Percentiles rank a stretch among this genome's conserved stretches.
Conservation (phyloP, 2,329 filamentous ascomycete genomes). For the Thielaviopsis musarum region DNA sequence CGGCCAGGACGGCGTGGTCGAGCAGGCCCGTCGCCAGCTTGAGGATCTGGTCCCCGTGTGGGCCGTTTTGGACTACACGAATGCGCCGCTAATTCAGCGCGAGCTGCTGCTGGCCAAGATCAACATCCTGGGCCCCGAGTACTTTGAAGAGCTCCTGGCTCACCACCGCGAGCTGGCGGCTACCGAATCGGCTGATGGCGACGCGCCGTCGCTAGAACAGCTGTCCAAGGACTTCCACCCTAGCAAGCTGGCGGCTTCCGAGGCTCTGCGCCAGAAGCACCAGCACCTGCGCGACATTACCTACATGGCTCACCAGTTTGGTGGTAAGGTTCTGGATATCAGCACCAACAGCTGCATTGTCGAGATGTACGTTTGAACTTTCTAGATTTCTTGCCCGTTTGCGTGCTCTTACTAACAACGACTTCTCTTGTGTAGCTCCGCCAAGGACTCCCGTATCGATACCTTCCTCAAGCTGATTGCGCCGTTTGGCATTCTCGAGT, state of each 20-base stretch:
- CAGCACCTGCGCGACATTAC: conserved; percentile 95
- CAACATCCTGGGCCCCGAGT: conserved; percentile 91
- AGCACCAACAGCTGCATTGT: conserved; percentile 98
- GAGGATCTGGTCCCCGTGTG: conserved; percentile 96
- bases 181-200: conserved; percentile 22
- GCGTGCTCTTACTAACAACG: background rate
- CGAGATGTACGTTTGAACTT: conserved; percentile 54
- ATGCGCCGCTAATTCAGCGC: conserved; percentile 81
- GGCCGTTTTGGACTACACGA: conserved; percentile 94
- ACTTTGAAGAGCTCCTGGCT: conserved; percentile 89
- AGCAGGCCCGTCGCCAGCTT: conserved; percentile 87
- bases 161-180: conserved; percentile 81
- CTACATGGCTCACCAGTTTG: conserved; percentile 92
- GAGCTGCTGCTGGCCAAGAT: conserved; percentile 92
- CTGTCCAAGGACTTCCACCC: conserved; percentile 66
- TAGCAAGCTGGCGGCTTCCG: conserved; percentile 64
- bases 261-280: conserved; percentile 91
- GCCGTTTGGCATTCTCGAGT: conserved; percentile 93
- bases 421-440: conserved; percentile 40
- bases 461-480: conserved; percentile 92
- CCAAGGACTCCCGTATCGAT: conserved; percentile 85
- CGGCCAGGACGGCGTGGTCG: conserved; percentile 90
- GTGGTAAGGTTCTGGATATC: conserved; percentile 93
- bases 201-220: conserved; percentile 27
- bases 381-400: background rate